Base-by-base conservation (phyloP, 1,284 basidiomycete genomes). In the Leccinum cinnamomeum region DNA sequence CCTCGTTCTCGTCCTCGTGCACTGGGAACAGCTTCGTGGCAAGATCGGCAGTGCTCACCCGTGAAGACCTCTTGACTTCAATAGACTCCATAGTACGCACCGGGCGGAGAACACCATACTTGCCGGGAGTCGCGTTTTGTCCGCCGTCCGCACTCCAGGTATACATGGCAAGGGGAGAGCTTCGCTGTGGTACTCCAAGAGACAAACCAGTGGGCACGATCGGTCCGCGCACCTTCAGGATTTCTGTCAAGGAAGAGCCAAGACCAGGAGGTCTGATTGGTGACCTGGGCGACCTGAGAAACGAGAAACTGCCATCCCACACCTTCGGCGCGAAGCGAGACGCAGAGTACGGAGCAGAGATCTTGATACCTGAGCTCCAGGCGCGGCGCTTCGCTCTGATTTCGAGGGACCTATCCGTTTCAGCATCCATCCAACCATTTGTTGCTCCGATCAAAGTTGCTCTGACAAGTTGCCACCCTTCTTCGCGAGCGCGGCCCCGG, bases 301-400 rank as follows among this genome's bases (percentile, higher is more conserved):
- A 11, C 50, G 56, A 57, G 46, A 53, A 48, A 25, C 54, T 54
- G 6, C 64, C 64, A 16, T 62, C 58, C 74, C 75, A 73, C 23
- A 60, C 63, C 56, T 56, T 71, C 16, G 28, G 28, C 2, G 53
- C 12, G 35, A 39, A 55, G 53, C 41, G 51, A 18, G 57, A 35
- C 4, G 53, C 25, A 25, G 58, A 35, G 62, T 74, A 75, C 3
- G 72, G 68, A 1, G 66, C 71, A 56, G 63, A 51, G 39, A 76
- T 63, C 57, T 65, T 72, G 61, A 76, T 70, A 12, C 72, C 72
- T 16, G 74, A 74, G 57, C 75, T 74, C 72, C 72, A 74, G 7
- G 72, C 75, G 12, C 72, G 72, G 16, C 72, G 69, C 53, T 76
- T 76, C 7, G 74, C 75, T 56, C 59, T 76, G 39, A 59, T 60